Percentiles rank a stretch among this genome's conserved stretches.
phyloP scores from a whole-genome alignment of 352 stramenopile species.

The Pythium rishiriense region DNA sequence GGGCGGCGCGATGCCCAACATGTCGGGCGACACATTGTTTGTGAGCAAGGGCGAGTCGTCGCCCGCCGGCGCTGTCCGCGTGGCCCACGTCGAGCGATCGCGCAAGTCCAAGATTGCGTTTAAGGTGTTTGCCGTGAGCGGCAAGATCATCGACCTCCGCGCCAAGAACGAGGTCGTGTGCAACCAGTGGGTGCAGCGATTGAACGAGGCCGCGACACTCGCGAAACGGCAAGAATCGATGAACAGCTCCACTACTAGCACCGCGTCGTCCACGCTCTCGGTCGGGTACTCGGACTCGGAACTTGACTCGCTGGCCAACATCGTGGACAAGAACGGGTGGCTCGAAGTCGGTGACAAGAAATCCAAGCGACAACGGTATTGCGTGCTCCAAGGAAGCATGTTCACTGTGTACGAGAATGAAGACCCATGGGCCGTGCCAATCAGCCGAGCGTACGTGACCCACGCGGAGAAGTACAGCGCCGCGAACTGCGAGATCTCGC shows the following conservation, averaged over 20 bases:
- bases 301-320: conserved; percentile 66
- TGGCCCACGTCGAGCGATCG: conserved; percentile 75
- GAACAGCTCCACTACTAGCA: conserved; percentile 74
- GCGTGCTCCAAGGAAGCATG: conserved; percentile 78
- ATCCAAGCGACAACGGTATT: conserved; percentile 69
- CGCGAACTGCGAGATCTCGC: conserved; percentile 56
- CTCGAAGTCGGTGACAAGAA: conserved; percentile 79
- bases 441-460: conserved; percentile 76
- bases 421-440: conserved; percentile 76
- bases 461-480: conserved; percentile 64
- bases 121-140: conserved; percentile 79
- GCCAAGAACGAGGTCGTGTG: conserved; percentile 78
- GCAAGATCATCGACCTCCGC: conserved; percentile 82
- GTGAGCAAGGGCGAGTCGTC: conserved; percentile 73
- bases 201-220: conserved; percentile 66
- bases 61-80: conserved; percentile 63
- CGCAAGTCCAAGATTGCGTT: conserved; percentile 81
- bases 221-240: conserved; percentile 78
- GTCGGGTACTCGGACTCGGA: conserved; percentile 70
- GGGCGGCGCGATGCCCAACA: conserved; percentile 54
- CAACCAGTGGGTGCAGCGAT: conserved; percentile 70
- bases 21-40: conserved; percentile 64
- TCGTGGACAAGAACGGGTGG: conserved; percentile 82
- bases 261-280: conserved; percentile 62
- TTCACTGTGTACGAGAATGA: conserved; percentile 85